Base-by-base conservation (phyloP, 1,284 basidiomycete species). In the Ustilago cynodontis region DNA sequence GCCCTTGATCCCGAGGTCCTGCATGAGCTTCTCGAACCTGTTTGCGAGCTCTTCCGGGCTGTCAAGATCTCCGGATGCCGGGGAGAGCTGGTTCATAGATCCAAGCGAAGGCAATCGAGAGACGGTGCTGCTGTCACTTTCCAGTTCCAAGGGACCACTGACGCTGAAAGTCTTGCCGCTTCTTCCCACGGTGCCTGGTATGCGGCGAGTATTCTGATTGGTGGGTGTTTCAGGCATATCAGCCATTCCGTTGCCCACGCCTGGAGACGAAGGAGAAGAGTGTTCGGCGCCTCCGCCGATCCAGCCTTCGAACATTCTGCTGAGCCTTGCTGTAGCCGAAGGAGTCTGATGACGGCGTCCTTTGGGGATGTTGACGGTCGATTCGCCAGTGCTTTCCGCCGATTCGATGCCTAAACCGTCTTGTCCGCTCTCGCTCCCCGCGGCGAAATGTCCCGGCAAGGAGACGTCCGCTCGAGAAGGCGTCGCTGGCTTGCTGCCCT, bases 1-100 rank as follows among this genome's bases (percentile, higher is more conserved):
- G 16, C 90, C 92, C 82, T 92, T 93, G 65, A 94, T 85, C 13
- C 90, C 93, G 1, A 82, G 66, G 52, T 82, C 80, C 28, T 65
- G 57, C 80, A 81, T 81, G 1, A 82, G 66, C 51, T 54, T 52
- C 37, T 81, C 79, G 41, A 81, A 82, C 14, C 79, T 57, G 7
- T 47, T 37, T 13, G 59, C 37, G 2, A 82, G 63, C 29, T 69
- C 75, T 26, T 78, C 72, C 7, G 65, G 65, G 35, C 52, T 65
- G 45, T 69, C 56, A 11, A 71, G 50, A 16, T 53, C 65, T 20
- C 24, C 65, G 1, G 43, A 51, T 18, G 59, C 69, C 5, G 74
- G 74, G 4, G 69, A 72, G 1, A 65, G 53, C 41, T 67, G 65
- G 16, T 58, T 29, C 2, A 77, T 29, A 4, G 69, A 77, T 6